phyloP scores from a whole-genome alignment of 164 flowering plant species.

The grape (Vitis vinifera) region DNA sequence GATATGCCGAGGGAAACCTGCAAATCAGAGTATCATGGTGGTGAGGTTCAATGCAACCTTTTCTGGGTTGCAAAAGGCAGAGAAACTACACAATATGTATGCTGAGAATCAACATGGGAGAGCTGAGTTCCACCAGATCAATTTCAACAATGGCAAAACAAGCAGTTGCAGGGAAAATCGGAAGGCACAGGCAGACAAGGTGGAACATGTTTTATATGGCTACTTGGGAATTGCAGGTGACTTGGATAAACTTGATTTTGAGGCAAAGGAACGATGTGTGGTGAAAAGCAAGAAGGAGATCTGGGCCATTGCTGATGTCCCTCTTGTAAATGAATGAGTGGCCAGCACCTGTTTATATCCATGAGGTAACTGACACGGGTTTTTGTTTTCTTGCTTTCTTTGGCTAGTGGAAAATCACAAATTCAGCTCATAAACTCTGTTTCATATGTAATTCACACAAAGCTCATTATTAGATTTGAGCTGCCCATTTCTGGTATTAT shows the following conservation, averaged over 20 bases:
- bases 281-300: constrained; percentile 73
- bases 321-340: constrained; percentile 18
- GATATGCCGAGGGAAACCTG: constrained; percentile 55
- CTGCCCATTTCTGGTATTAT: too few species aligned
- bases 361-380: too few species aligned
- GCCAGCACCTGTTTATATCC: neutral
- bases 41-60: constrained; percentile 52
- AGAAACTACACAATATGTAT: constrained; percentile 49
- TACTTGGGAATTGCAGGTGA: constrained; percentile 62
- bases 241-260: constrained; percentile 57
- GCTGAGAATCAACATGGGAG: constrained; percentile 52
- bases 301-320: constrained; percentile 45
- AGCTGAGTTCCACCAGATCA: constrained; percentile 34
- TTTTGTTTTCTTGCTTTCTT: too few species aligned
- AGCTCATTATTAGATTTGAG: too few species aligned
- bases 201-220: constrained; percentile 46
- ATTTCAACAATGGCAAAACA: constrained; percentile 1
- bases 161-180: constrained; percentile 2
- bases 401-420: too few species aligned
- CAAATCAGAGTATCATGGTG: constrained; percentile 56
- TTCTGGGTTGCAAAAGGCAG: constrained; percentile 71
- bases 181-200: constrained; percentile 14
- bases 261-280: constrained; percentile 40
- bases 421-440: too few species aligned
- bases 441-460: too few species aligned